Conservation (phyloP, 192 early-diverging fungal genomes). For the Radiomyces spectabilis region DNA sequence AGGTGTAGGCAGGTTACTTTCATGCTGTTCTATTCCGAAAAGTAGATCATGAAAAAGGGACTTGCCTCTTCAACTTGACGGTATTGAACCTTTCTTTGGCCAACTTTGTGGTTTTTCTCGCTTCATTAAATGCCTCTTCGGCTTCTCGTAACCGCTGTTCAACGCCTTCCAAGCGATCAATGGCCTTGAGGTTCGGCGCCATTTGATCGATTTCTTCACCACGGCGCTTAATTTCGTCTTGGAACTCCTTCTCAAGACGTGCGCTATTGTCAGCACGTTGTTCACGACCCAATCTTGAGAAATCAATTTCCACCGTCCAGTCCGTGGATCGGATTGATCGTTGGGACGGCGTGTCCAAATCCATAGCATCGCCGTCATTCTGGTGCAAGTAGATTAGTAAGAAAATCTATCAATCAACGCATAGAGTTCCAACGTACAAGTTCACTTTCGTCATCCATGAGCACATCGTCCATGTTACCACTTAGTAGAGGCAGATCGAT, state of each 20-base stretch:
- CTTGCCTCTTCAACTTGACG: constrained; percentile 73
- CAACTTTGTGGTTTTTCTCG: constrained; percentile 70
- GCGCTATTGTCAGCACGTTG: constrained; percentile 32
- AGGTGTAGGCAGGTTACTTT: too few relatives aligned
- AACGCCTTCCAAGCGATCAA: constrained; percentile 80
- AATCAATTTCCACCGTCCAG: constrained; percentile 56
- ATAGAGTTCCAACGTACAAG: constrained; percentile 29
- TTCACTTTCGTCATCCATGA: constrained; percentile 51
- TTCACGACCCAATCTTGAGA: constrained; percentile 39
- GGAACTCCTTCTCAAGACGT: constrained; percentile 58
- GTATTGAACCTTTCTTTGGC: constrained; percentile 77
- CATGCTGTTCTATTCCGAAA: too few relatives aligned
- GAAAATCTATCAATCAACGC: too few relatives aligned
- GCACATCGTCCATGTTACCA: constrained; percentile 69
- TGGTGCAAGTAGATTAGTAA: constrained; percentile 8
- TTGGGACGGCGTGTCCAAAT: constrained; percentile 32
- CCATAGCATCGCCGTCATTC: constrained; percentile 36
- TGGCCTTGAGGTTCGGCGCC: constrained; percentile 87
- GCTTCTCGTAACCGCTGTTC: constrained; percentile 71
- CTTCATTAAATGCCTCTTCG: constrained; percentile 75
- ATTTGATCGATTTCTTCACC: constrained; percentile 71
- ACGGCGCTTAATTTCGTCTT: constrained; percentile 50
- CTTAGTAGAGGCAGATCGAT: constrained; percentile 76
- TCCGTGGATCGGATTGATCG: constrained; percentile 28
- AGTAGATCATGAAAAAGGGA: too few relatives aligned